Evolutionary conservation across 1,139 yeast genomes (phyloP).

Genomic region (Nakaseomyces bracarensis): DNA sequence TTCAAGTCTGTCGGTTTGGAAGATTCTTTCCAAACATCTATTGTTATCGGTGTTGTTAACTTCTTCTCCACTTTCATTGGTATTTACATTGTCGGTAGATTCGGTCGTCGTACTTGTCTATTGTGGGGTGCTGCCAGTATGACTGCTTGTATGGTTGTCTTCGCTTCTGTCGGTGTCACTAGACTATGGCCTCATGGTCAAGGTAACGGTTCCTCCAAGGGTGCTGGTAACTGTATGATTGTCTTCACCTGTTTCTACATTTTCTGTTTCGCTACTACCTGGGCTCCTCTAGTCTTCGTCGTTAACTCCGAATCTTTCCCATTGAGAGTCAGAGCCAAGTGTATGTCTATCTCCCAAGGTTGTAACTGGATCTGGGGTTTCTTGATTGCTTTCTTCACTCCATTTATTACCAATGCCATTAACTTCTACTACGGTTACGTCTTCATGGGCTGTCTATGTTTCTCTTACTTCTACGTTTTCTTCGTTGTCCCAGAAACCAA

Average conservation of each 20-base stretch:
- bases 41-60: constrained; percentile 71
- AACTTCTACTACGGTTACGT: constrained; percentile 55
- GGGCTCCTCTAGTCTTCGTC: constrained; percentile 80
- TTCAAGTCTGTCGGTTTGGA: constrained; percentile 67
- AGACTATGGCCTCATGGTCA: constrained; percentile 49
- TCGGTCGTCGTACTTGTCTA: constrained; percentile 64
- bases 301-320: constrained; percentile 74
- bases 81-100: constrained; percentile 55
- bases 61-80: constrained; percentile 66
- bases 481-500: constrained; percentile 65
- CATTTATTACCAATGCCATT: constrained; percentile 49
- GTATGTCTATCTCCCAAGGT: constrained; percentile 65
- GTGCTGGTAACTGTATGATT: constrained; percentile 73
- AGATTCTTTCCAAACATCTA: constrained; percentile 70
- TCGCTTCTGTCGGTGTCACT: constrained; percentile 62
- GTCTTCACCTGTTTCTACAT: constrained; percentile 72
- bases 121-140: constrained; percentile 57
- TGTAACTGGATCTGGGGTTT: constrained; percentile 77
- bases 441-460: constrained; percentile 60
- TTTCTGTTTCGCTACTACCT: constrained; percentile 73
- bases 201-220: constrained; percentile 43
- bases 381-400: constrained; percentile 68
- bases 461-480: constrained; percentile 57
- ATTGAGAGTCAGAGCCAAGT: constrained; percentile 69
- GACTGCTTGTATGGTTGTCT: constrained; percentile 56